Evolutionary conservation across 2,329 filamentous ascomycete genomes (phyloP).

Genomic region (Phaeophleospora eucalypticola): DNA sequence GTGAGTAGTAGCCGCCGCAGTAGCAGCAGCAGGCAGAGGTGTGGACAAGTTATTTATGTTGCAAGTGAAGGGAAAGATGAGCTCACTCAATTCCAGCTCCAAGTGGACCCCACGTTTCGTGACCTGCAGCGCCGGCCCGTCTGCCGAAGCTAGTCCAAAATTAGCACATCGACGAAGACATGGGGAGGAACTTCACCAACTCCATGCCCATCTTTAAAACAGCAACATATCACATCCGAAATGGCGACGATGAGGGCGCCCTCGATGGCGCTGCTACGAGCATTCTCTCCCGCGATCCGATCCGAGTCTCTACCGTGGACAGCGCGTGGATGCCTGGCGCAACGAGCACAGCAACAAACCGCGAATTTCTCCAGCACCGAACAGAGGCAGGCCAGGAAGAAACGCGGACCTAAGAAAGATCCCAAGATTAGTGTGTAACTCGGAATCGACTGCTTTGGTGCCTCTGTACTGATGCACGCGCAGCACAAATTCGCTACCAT

Average conservation of each 20-base stretch:
- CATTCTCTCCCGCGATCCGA: constrained; percentile 24
- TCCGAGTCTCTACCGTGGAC: constrained; percentile 18
- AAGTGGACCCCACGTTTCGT: no score
- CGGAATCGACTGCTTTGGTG: background rate
- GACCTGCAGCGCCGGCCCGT: no score
- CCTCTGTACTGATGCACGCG: constrained; percentile 9
- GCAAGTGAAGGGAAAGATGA: no score
- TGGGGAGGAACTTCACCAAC: no score
- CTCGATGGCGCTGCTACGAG: constrained; percentile 26
- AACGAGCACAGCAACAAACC: constrained; percentile 21
- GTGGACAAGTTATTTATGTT: no score
- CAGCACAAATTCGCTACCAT: constrained; percentile 65
- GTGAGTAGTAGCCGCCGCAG: no score
- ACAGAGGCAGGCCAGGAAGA: constrained; percentile 35
- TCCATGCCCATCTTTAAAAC: background rate
- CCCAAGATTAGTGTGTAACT: constrained; percentile 29
- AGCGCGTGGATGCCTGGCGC: constrained; percentile 22
- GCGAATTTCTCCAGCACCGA: constrained; percentile 37
- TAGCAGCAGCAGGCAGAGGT: no score
- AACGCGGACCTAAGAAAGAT: constrained; percentile 32
- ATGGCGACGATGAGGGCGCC: constrained; percentile 23
- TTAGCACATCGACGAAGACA: no score
- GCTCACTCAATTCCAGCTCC: no score
- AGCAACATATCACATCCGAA: constrained; percentile 1
- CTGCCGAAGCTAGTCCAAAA: no score